Evolutionary conservation across 371 early-diverging fungal species (phyloP).

Genomic region (Capillidium rhysosporum): DNA sequence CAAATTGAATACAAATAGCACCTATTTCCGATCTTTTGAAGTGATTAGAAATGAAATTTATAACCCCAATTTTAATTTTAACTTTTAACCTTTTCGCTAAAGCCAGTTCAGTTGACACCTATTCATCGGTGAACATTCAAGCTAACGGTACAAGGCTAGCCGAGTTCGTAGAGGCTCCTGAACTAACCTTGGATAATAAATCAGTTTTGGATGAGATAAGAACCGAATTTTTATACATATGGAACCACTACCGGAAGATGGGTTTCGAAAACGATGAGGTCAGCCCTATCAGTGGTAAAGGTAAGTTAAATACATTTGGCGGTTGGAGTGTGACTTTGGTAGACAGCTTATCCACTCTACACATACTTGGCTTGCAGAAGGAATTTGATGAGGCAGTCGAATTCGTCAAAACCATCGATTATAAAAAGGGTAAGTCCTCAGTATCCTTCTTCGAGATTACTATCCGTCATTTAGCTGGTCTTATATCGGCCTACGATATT

Average conservation of each 20-base stretch:
- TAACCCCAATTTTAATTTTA: too few relatives aligned
- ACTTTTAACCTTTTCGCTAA: too few relatives aligned
- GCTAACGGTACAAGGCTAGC: too few relatives aligned
- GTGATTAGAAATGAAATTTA: too few relatives aligned
- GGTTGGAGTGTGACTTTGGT: slow-evolving; percentile 57
- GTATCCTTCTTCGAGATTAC: slow-evolving; percentile 56
- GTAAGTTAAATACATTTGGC: slow-evolving; percentile 20
- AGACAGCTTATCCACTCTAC: slow-evolving; percentile 70
- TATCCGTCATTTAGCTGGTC: slow-evolving; percentile 65
- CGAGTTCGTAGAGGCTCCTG: too few relatives aligned
- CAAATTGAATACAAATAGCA: too few relatives aligned
- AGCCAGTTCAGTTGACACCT: too few relatives aligned
- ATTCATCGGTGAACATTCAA: too few relatives aligned
- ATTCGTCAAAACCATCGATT: slow-evolving; percentile 26
- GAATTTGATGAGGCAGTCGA: slow-evolving; percentile 40
- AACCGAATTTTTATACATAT: slow-evolving; percentile 32
- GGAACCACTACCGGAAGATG: slow-evolving; percentile 44
- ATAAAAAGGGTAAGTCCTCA: slow-evolving; percentile 14
- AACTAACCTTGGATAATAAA: too few relatives aligned
- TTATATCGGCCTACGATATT: slow-evolving; percentile 62
- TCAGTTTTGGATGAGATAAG: slow-evolving; percentile 13
- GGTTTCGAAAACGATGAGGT: slow-evolving; percentile 32
- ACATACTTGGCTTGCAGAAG: slow-evolving; percentile 47
- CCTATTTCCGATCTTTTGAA: too few relatives aligned
- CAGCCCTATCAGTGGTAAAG: slow-evolving; percentile 17